Evolutionary conservation across 2,329 filamentous ascomycete species (phyloP).

Genomic region (Fusarium globosum): DNA sequence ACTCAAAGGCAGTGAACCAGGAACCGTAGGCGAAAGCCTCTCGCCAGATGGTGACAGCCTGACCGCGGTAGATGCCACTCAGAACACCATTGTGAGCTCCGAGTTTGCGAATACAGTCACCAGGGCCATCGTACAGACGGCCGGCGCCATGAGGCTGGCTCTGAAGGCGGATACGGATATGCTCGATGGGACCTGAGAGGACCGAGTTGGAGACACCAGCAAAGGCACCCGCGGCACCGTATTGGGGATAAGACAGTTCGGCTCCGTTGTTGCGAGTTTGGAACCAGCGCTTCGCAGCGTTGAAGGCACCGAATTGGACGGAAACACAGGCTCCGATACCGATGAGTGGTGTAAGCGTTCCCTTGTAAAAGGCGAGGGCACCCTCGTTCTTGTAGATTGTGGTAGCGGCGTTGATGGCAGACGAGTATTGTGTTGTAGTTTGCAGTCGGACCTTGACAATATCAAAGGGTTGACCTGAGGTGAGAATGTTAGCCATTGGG

Average conservation of each 20-base stretch:
- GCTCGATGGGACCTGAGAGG: slow-evolving; percentile 93
- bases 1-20: slow-evolving; percentile 97
- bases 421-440: slow-evolving; percentile 83
- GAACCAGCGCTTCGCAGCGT: slow-evolving; percentile 87
- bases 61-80: slow-evolving; percentile 85
- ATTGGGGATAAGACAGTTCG: slow-evolving; percentile 82
- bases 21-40: slow-evolving; percentile 95
- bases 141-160: slow-evolving; percentile 90
- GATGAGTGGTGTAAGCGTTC: slow-evolving; percentile 91
- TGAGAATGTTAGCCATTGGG: slow-evolving; percentile 8
- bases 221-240: slow-evolving; percentile 91
- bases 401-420: slow-evolving; percentile 81
- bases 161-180: slow-evolving; percentile 94
- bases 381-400: slow-evolving; percentile 92
- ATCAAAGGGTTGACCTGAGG: slow-evolving; percentile 78
- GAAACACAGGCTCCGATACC: slow-evolving; percentile 98
- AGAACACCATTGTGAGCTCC: slow-evolving; percentile 72
- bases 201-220: slow-evolving; percentile 91
- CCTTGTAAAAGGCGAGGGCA: slow-evolving; percentile 95
- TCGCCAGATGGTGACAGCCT: slow-evolving; percentile 84
- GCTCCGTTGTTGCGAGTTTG: slow-evolving; percentile 76
- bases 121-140: slow-evolving; percentile 82
- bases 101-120: slow-evolving; percentile 92
- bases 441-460: slow-evolving; percentile 98
- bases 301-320: slow-evolving; percentile 98